Evolutionary conservation across 2,329 filamentous ascomycete species (phyloP).

Genomic region (Chalara sp.): DNA sequence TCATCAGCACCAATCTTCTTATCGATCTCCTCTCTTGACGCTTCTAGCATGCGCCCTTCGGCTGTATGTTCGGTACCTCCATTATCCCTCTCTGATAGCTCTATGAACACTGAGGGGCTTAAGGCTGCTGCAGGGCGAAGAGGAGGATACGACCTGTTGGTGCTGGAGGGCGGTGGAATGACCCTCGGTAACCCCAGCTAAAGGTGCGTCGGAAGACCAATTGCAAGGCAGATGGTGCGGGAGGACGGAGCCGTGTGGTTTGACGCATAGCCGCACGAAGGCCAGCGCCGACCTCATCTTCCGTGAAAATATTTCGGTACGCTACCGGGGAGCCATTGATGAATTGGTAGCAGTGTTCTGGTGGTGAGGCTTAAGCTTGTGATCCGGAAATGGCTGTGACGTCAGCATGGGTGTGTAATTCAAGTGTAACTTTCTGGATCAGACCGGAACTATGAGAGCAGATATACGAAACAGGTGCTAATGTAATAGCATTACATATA

Average conservation of each 20-base stretch:
- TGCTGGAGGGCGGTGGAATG: constrained; percentile 4
- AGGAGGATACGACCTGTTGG: constrained; percentile 14
- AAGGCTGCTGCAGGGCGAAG: constrained; percentile 28
- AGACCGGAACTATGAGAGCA: too few species aligned
- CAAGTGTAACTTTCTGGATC: too few species aligned
- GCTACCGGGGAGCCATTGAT: too few species aligned
- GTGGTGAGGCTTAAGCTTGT: too few species aligned
- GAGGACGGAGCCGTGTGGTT: constrained; percentile 26
- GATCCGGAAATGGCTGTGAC: too few species aligned
- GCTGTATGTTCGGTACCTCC: constrained; percentile 56
- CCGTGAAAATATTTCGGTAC: neutral
- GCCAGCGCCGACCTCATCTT: constrained; percentile 39
- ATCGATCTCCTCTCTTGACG: constrained; percentile 69
- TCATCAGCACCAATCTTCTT: constrained; percentile 60
- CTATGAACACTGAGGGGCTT: constrained; percentile 50
- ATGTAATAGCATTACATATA: too few species aligned
- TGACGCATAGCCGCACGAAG: constrained; percentile 38
- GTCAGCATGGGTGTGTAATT: too few species aligned
- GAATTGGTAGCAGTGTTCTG: too few species aligned
- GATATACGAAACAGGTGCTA: too few species aligned
- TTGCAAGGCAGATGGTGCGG: constrained; percentile 15
- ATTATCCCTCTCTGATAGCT: constrained; percentile 50
- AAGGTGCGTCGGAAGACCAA: constrained; percentile 9
- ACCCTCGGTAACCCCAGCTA: constrained; percentile 1
- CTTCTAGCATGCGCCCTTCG: constrained; percentile 81